A percentile compares a stretch with the other conserved stretches of the same genome.
phyloP scores from a whole-genome alignment of 768 basidiomycete genomes.

The Trichaptum fuscoviolaceum region DNA sequence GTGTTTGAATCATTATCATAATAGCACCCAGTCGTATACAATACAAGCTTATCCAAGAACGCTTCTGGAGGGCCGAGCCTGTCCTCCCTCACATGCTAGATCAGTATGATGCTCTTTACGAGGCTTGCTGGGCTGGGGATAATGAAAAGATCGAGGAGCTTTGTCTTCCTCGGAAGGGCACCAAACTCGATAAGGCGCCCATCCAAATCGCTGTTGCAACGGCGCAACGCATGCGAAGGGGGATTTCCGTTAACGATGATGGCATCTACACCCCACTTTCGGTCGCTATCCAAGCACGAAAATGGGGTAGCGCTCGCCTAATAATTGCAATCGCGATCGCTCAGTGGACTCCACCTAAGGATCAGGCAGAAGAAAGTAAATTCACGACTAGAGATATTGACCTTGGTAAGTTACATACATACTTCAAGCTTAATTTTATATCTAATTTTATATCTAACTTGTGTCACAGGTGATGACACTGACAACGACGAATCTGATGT shows the following conservation, averaged over 20 bases:
- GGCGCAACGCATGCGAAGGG: not conserved
- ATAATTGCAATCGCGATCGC: constrained; percentile 52
- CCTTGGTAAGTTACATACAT: constrained; percentile 24
- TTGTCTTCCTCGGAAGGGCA: constrained; percentile 41
- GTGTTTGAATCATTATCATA: not conserved
- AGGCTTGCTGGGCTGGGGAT: constrained; percentile 50
- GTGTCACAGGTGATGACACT: constrained; percentile 20
- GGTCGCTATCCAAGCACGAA: constrained; percentile 42
- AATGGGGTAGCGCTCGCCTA: constrained; percentile 54
- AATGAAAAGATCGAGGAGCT: constrained; percentile 44
- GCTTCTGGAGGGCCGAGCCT: not conserved
- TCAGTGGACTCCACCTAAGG: constrained; percentile 41
- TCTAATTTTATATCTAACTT: constrained; percentile 2
- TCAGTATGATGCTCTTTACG: constrained; percentile 49
- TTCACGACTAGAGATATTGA: constrained; percentile 30
- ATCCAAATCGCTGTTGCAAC: constrained; percentile 38
- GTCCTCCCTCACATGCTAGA: constrained; percentile 30
- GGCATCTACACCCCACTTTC: constrained; percentile 37
- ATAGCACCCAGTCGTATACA: not conserved
- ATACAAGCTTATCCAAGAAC: not conserved
- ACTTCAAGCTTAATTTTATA: constrained; percentile 1
- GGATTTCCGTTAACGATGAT: not conserved
- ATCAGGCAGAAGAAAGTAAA: constrained; percentile 20
- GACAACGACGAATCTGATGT: too few relatives aligned
- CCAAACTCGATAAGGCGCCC: constrained; percentile 21